Base-by-base conservation (phyloP, 2,329 filamentous ascomycete genomes). In the Colletotrichum shisoi region DNA sequence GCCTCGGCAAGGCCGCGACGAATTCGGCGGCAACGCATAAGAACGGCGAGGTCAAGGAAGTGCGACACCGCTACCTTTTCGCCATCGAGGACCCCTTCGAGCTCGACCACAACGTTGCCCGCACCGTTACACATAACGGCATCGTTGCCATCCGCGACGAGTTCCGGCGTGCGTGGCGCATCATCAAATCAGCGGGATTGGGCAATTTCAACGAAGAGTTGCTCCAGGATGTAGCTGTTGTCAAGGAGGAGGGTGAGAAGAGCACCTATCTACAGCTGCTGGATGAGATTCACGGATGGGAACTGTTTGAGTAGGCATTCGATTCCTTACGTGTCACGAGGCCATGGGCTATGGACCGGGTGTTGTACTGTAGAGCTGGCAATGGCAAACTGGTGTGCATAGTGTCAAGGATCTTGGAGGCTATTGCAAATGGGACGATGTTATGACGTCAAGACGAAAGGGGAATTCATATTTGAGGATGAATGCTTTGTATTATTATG, bases 71-170 rank as follows among this genome's bases (percentile, higher is more conserved):
- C 13, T 96, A 93, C 76, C 84, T 97, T 4, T 91, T 97, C 71
- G 92, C 92, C 39, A 94, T 97, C 68, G 94, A 97, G 75, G 94
- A 97, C 75, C 94, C 94, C 0, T 97, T 97, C 73, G 93, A 97
- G 79, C 79, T 89, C 2, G 89, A 93, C 46, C 93, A 97, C 78
- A 97, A 97, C 72, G 91, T 97, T 40, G 94, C 91, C 3, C 84
- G 92, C 57, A 96, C 93, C 0, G 93, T 97, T 1, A 93, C 90
- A 7, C 91, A 94, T 73, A 86, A 89, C 68, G 92, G 93, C 2
- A 92, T 96, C 70, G 89, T 92, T 1, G 85, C 89, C 0, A 95
- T 96, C 67, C 84, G 92, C 46, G 90, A 95, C 72, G 93, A 97
- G 77, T 95, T 96, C 73, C 85, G 92, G 19, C 85, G 93, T 21